Base-by-base conservation (phyloP, 75 land plant genomes). In the Azolla pinnata region DNA sequence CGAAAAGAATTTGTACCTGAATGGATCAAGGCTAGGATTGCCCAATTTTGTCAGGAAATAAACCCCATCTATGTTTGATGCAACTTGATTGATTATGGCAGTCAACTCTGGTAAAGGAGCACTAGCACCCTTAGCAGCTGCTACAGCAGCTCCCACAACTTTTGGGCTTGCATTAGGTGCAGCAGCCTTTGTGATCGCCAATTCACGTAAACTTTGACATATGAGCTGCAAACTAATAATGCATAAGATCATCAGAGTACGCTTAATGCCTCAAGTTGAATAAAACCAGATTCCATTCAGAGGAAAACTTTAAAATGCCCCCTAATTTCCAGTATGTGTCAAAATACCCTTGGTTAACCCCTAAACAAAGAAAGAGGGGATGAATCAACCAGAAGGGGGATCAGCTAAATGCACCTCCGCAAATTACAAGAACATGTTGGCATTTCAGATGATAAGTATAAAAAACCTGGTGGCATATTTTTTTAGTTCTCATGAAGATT, bases 31-130 rank as follows among this genome's bases (percentile, higher is more conserved):
- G 21, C 67, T 42, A 42, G 81, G 70, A 51, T 80, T 54, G 9
- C 81, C 80, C 38, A 81, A 70, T 29, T 79, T 63, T 31, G 75
- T 75, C 51, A 66, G 42, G 52, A 82, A 79, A 65, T 79, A 88
- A 35, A 80, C 62, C 54, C 79, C 81, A 67, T 80, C 79, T 31
- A 88, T 73, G 40, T 74, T 72, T 18, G 70, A 56, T 10, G 86
- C 89, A 61, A 85, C 67, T 67, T 79, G 68, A 59, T 61, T 70
- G 29, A 82, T 61, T 31, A 80, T 59, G 33, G 76, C 60, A 18
- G 67, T 59, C 19, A 88, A 67, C 44, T 88, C 95, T 9, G 73
- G 50, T 32, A 45, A 48, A 61, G 79, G 77, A 31, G 79, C 81
- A 55, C 70, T 63, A 44, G 76, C 76, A 45, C 51, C 70, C 21